Conservation (phyloP, 148 eudicot genomes). For the Chenopodium suecicum region DNA sequence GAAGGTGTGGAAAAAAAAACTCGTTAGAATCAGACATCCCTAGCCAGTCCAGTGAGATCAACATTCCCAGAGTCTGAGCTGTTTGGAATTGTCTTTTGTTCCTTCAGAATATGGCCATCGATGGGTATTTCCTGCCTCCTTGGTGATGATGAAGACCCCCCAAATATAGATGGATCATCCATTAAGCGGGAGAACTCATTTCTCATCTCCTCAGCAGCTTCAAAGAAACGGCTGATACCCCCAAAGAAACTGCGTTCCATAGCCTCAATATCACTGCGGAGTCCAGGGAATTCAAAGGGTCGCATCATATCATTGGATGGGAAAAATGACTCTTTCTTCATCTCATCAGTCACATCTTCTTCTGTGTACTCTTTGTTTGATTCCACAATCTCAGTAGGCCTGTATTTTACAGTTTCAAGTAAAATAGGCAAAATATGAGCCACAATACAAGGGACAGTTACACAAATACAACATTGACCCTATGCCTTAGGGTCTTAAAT, state of each 20-base stretch:
- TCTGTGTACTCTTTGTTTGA: conserved; percentile 84
- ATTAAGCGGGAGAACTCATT: conserved; percentile 50
- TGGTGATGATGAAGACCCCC: conserved; percentile 39
- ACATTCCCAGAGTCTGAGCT: conserved; percentile 49
- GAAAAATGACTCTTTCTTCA: conserved; percentile 47
- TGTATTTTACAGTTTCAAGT: conserved; percentile 32
- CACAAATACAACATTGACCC: too few relatives aligned
- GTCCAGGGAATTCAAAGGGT: conserved; percentile 67
- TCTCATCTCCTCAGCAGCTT: conserved; percentile 76
- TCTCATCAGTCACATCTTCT: conserved; percentile 73
- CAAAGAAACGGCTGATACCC: conserved; percentile 57
- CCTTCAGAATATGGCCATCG: conserved; percentile 39
- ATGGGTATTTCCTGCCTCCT: conserved; percentile 48
- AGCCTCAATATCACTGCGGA: conserved; percentile 69
- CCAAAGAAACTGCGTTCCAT: conserved; percentile 62
- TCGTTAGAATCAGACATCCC: conserved; percentile 48
- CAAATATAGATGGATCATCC: conserved; percentile 41
- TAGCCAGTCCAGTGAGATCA: conserved; percentile 71
- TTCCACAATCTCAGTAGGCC: conserved; percentile 82
- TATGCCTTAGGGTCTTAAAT: neutral
- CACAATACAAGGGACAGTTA: too few relatives aligned
- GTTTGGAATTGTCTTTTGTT: conserved; percentile 25
- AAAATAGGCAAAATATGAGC: neutral
- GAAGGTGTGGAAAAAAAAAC: neutral
- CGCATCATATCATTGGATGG: conserved; percentile 31